Conservation (phyloP, 1,284 basidiomycete species). For the Tylopilus orsonianus region DNA sequence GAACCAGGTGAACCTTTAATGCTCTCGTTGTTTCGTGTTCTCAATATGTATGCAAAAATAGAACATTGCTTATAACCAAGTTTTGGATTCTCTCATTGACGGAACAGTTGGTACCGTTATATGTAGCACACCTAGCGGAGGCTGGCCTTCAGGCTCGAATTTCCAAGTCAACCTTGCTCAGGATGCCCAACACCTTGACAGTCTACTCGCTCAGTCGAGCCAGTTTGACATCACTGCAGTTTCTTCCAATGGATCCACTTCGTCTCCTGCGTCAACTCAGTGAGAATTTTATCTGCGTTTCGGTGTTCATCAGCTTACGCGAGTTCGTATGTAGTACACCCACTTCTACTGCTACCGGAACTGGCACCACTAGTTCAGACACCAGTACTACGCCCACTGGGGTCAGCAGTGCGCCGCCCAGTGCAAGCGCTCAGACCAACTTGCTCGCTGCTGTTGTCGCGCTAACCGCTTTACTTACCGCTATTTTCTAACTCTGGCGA, state of each 20-base stretch:
- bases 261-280: conserved; percentile 17
- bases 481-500: conserved; percentile 18
- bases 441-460: conserved; percentile 32
- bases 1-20: conserved; percentile 51
- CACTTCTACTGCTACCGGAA: conserved; percentile 22
- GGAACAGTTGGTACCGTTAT: conserved; percentile 37
- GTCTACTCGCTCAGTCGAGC: conserved; percentile 65
- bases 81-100: conserved; percentile 52
- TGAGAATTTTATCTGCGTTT: conserved; percentile 14
- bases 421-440: conserved; percentile 26
- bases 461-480: conserved; percentile 28
- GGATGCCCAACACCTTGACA: conserved; percentile 42
- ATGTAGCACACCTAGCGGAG: conserved; percentile 53
- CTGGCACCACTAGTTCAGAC: conserved; percentile 24
- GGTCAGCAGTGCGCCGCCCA: conserved; percentile 31
- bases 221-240: conserved; percentile 52
- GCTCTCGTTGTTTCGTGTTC: background rate
- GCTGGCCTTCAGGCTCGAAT: conserved; percentile 53
- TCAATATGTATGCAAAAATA: conserved; percentile 13
- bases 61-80: conserved; percentile 36
- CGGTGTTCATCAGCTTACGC: conserved; percentile 6
- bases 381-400: conserved; percentile 28
- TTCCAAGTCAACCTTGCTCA: conserved; percentile 73
- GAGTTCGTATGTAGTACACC: conserved; percentile 18
- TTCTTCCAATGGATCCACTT: conserved; percentile 21